Evolutionary conservation across 2,329 filamentous ascomycete genomes (phyloP).

Genomic region (Elsinoe arachidis): DNA sequence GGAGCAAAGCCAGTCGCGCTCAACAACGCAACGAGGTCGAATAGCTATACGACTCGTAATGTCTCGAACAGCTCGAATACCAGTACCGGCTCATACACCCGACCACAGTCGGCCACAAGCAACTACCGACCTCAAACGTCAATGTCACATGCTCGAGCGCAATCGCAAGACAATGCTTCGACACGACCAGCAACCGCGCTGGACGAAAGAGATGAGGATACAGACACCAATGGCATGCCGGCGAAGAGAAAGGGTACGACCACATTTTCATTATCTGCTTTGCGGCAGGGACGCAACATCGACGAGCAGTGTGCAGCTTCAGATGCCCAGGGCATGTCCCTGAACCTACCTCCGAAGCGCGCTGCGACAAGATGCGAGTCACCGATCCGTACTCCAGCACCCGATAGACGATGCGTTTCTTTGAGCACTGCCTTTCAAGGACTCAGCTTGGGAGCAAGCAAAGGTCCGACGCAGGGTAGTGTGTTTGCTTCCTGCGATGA

Average conservation of each 20-base stretch:
- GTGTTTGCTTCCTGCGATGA: constrained; percentile 15
- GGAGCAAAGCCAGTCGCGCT: constrained; percentile 14
- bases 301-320: background rate
- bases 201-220: constrained; percentile 23
- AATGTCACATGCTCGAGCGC: constrained; percentile 20
- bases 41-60: constrained; percentile 19
- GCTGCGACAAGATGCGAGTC: constrained; percentile 3
- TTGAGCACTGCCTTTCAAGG: constrained; percentile 16
- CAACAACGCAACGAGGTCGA: constrained; percentile 16
- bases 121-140: constrained; percentile 15
- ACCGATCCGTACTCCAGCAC: background rate
- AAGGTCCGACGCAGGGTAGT: background rate
- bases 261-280: constrained; percentile 26
- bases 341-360: background rate
- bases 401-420: constrained; percentile 11
- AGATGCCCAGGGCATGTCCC: background rate
- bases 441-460: constrained; percentile 16
- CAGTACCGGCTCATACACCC: constrained; percentile 2
- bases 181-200: constrained; percentile 12
- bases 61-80: constrained; percentile 17
- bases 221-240: constrained; percentile 25
- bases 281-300: constrained; percentile 12
- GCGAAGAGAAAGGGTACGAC: constrained; percentile 47
- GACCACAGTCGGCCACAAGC: constrained; percentile 16
- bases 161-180: constrained; percentile 16